These are phyloP conservation scores for Rhizopogon sp. DNA, from an alignment of 768 basidiomycete genomes.

Conservation along the genomic window DNA sequence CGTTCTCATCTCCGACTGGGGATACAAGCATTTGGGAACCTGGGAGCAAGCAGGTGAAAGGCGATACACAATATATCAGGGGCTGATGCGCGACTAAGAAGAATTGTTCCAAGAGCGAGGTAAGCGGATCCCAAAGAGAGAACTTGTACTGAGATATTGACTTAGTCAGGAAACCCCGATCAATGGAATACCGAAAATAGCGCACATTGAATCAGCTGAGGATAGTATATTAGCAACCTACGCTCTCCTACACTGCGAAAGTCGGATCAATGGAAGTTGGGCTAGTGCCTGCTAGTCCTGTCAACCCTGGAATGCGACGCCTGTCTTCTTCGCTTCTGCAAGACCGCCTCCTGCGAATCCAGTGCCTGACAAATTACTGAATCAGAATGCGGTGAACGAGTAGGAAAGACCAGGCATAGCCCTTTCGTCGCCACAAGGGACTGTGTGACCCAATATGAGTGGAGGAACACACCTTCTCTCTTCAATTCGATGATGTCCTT, in stretches of 20 bases:
- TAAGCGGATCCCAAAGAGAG: constrained; percentile 22
- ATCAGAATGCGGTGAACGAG: constrained; percentile 1
- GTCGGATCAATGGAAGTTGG: not conserved
- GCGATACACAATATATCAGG: constrained; percentile 18
- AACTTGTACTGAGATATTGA: constrained; percentile 26
- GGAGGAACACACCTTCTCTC: constrained; percentile 64
- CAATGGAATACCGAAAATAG: not conserved
- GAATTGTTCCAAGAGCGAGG: constrained; percentile 21
- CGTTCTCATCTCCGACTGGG: constrained; percentile 27
- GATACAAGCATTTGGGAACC: constrained; percentile 28
- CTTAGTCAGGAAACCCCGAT: too few relatives aligned
- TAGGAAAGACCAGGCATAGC: not conserved
- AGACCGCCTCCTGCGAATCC: constrained; percentile 94
- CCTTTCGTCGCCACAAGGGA: not conserved
- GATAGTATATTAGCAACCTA: not conserved
- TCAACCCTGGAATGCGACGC: constrained; percentile 84
- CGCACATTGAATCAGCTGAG: not conserved
- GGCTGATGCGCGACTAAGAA: constrained; percentile 27
- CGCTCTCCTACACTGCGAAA: not conserved
- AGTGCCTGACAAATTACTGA: constrained; percentile 50
- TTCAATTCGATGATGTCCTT: constrained; percentile 79
- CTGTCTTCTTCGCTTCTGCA: constrained; percentile 79
- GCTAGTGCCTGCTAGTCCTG: not conserved
- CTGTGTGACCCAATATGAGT: not conserved
- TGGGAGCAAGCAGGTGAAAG: constrained; percentile 4